These are phyloP conservation scores for Tulasnella sp. DNA, from an alignment of 768 basidiomycete genomes.

Conservation along the genomic window DNA sequence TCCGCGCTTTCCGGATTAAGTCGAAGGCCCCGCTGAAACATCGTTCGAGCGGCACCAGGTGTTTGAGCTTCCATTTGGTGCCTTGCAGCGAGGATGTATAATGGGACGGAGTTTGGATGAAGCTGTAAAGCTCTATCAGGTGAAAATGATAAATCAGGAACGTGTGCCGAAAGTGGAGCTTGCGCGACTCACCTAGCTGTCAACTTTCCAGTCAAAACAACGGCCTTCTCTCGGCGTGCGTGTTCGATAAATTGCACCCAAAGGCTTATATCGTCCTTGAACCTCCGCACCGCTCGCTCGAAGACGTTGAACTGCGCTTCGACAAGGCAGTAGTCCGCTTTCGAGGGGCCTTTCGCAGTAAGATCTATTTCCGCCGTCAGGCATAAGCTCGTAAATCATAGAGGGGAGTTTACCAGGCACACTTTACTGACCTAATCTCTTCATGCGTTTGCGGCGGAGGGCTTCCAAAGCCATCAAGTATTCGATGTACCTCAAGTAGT, in stretches of 20 bases:
- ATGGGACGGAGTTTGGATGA: constrained; percentile 65
- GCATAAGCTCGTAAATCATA: neutral
- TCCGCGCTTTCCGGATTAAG: constrained; percentile 62
- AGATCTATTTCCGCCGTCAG: neutral
- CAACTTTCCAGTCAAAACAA: constrained; percentile 70
- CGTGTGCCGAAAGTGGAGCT: neutral
- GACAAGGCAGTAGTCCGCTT: constrained; percentile 80
- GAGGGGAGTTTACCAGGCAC: neutral
- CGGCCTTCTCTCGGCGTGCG: constrained; percentile 71
- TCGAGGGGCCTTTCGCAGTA: constrained; percentile 41
- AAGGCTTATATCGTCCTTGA: constrained; percentile 76
- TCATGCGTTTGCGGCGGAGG: constrained; percentile 63
- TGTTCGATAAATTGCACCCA: constrained; percentile 87
- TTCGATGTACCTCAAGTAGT: constrained; percentile 83
- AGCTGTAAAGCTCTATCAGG: constrained; percentile 66
- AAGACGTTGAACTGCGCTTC: constrained; percentile 83
- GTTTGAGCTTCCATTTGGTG: constrained; percentile 72
- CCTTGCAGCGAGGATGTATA: constrained; percentile 78
- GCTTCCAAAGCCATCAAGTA: constrained; percentile 88
- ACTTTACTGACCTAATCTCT: constrained; percentile 53
- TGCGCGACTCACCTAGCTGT: constrained; percentile 57
- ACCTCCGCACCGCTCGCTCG: constrained; percentile 79
- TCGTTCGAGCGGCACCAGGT: constrained; percentile 68
- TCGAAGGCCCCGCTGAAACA: constrained; percentile 79
- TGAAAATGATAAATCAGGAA: neutral